Percentiles rank a stretch among this genome's conserved stretches.
phyloP scores from a whole-genome alignment of 192 early-diverging fungal genomes.

The Coemansia sp. region DNA sequence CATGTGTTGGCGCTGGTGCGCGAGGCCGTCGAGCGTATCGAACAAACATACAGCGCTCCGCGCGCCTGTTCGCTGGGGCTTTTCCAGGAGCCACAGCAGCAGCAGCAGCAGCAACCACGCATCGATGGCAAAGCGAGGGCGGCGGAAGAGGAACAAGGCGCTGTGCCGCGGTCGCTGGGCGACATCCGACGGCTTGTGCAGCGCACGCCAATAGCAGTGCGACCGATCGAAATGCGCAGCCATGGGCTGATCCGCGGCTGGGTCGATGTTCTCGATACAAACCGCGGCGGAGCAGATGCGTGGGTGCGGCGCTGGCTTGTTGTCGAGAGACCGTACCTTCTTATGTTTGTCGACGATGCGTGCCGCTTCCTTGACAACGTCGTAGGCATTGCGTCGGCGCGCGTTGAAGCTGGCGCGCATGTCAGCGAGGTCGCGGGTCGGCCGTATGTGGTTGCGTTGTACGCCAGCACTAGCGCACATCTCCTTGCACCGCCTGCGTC shows the following conservation, averaged over 20 bases:
- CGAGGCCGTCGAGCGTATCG: constrained; percentile 12
- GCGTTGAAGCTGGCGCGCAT: constrained; percentile 22
- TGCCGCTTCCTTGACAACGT: constrained; percentile 71
- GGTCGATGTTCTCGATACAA: constrained; percentile 37
- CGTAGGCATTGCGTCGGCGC: constrained; percentile 71
- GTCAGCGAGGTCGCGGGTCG: constrained; percentile 40
- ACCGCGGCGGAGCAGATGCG: constrained; percentile 30
- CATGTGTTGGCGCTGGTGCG: constrained; percentile 13
- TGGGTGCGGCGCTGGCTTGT: constrained; percentile 84
- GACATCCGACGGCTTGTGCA: constrained; percentile 18
- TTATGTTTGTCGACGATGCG: constrained; percentile 64
- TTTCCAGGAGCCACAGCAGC: constrained; percentile 33
- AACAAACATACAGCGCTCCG: neutral
- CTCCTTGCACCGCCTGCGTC: constrained; percentile 28
- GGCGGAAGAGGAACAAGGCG: no score
- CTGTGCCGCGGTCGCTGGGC: constrained; percentile 1
- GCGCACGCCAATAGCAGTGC: constrained; percentile 10
- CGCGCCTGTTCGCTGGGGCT: constrained; percentile 4
- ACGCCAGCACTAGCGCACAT: constrained; percentile 40
- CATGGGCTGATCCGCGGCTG: constrained; percentile 25
- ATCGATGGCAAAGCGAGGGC: no score
- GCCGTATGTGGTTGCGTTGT: constrained; percentile 30
- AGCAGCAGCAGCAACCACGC: neutral
- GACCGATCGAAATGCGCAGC: constrained; percentile 23
- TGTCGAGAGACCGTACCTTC: constrained; percentile 71